Percentiles rank a stretch among this genome's conserved stretches.
Evolutionary conservation across 2,329 filamentous ascomycete species (phyloP).

Genomic region (Ophiobolus disseminans): DNA sequence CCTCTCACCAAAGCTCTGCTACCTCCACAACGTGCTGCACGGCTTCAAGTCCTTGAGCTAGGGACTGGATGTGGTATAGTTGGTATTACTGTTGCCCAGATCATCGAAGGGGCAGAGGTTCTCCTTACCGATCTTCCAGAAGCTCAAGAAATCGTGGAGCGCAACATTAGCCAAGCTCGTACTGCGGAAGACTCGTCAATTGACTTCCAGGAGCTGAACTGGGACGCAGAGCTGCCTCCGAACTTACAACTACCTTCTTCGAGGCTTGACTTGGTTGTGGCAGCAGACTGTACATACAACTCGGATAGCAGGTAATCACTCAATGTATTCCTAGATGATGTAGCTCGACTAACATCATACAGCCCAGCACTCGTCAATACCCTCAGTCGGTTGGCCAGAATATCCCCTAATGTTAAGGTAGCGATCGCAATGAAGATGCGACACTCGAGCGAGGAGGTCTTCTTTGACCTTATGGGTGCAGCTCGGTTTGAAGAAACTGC

Average conservation of each 20-base stretch:
- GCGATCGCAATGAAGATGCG: constrained; percentile 71
- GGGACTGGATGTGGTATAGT: constrained; percentile 73
- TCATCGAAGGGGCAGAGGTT: constrained; percentile 60
- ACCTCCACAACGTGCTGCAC: background rate
- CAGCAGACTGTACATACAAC: constrained; percentile 79
- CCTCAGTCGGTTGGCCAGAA: constrained; percentile 56
- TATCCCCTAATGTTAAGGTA: constrained; percentile 59
- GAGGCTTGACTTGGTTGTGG: constrained; percentile 65
- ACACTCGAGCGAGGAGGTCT: constrained; percentile 70
- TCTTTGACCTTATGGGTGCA: constrained; percentile 64
- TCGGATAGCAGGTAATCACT: constrained; percentile 59
- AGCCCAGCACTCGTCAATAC: constrained; percentile 68
- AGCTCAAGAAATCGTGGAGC: constrained; percentile 65
- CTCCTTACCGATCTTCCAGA: constrained; percentile 71
- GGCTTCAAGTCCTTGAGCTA: constrained; percentile 64
- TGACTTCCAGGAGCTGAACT: constrained; percentile 65
- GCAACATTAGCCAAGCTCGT: constrained; percentile 60
- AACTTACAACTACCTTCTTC: constrained; percentile 5
- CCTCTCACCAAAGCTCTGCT: constrained; percentile 6
- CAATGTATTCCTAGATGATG: too few relatives aligned
- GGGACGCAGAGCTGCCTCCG: constrained; percentile 62
- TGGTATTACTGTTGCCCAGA: constrained; percentile 66
- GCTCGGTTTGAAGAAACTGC: constrained; percentile 34
- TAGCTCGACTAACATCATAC: background rate
- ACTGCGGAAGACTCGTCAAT: constrained; percentile 53